Conservation (phyloP, 176 grass and related monocot genomes). For the Areca catechu region DNA sequence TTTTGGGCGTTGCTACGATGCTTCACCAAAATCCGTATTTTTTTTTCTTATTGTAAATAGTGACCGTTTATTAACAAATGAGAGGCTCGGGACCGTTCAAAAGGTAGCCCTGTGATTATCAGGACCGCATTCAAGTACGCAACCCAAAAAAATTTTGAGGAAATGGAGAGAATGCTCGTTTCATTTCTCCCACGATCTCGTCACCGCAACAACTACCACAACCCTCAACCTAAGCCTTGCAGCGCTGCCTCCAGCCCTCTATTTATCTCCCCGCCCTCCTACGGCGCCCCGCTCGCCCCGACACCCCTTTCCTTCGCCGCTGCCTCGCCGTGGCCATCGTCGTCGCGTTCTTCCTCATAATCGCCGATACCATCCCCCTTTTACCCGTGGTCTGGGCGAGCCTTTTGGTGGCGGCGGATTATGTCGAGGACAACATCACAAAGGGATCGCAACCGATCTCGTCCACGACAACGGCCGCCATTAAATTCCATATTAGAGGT, state of each 20-base stretch:
- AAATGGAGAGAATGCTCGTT: no score
- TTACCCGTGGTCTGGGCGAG: conserved; percentile 25
- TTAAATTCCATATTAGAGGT: conserved; percentile 54
- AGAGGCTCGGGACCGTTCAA: no score
- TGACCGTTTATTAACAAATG: no score
- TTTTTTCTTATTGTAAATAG: no score
- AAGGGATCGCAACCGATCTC: conserved; percentile 29
- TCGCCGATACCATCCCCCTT: conserved; percentile 36
- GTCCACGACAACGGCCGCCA: conserved; percentile 16
- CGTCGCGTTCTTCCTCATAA: conserved; percentile 16
- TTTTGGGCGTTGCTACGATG: no score
- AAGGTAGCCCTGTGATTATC: no score
- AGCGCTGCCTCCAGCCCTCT: neutral
- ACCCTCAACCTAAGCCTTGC: conserved; percentile 1
- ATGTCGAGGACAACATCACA: conserved; percentile 34
- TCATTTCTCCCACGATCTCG: no score
- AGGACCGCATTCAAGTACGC: no score
- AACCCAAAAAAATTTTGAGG: no score
- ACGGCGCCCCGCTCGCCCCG: neutral
- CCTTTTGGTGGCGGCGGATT: conserved; percentile 38
- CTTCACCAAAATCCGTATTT: no score
- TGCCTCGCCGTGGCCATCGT: conserved; percentile 34
- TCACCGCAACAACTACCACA: conserved; percentile 16
- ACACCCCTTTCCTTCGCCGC: conserved; percentile 39
- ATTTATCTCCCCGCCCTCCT: no score